phyloP scores from a whole-genome alignment of 2,329 filamentous ascomycete genomes.

The Botryotinia globosa region DNA sequence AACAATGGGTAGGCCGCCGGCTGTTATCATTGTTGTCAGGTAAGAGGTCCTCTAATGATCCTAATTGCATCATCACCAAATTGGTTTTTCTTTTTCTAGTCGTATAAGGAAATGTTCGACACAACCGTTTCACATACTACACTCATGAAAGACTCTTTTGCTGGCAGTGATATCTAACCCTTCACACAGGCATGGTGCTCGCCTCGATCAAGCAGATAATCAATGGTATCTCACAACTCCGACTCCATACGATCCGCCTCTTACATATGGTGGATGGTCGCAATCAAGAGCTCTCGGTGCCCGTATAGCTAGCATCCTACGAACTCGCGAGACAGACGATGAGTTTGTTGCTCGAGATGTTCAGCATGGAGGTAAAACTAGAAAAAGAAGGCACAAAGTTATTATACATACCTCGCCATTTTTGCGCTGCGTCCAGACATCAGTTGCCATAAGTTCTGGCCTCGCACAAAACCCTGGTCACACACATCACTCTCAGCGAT shows the following conservation, averaged over 20 bases:
- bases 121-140: neutral
- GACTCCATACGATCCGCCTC: constrained; percentile 89
- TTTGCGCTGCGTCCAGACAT: constrained; percentile 87
- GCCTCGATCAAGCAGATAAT: constrained; percentile 91
- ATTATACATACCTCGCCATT: constrained; percentile 94
- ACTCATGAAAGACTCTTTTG: neutral
- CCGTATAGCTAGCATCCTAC: constrained; percentile 73
- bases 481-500: constrained; percentile 36
- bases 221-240: constrained; percentile 92
- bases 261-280: constrained; percentile 92
- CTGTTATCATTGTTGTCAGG: constrained; percentile 52
- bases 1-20: constrained; percentile 47
- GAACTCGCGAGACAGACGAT: constrained; percentile 47
- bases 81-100: neutral
- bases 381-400: constrained; percentile 67
- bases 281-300: constrained; percentile 79
- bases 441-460: constrained; percentile 81
- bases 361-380: constrained; percentile 36
- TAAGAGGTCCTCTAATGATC: constrained; percentile 34
- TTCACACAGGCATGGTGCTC: constrained; percentile 74
- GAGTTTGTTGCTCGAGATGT: constrained; percentile 27
- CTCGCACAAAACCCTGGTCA: constrained; percentile 61
- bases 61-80: neutral
- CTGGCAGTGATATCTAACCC: constrained; percentile 21
- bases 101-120: neutral